These are phyloP conservation scores for Oldenlandia corymbosa DNA, from an alignment of 257 asterid genomes.

Conservation along the genomic window DNA sequence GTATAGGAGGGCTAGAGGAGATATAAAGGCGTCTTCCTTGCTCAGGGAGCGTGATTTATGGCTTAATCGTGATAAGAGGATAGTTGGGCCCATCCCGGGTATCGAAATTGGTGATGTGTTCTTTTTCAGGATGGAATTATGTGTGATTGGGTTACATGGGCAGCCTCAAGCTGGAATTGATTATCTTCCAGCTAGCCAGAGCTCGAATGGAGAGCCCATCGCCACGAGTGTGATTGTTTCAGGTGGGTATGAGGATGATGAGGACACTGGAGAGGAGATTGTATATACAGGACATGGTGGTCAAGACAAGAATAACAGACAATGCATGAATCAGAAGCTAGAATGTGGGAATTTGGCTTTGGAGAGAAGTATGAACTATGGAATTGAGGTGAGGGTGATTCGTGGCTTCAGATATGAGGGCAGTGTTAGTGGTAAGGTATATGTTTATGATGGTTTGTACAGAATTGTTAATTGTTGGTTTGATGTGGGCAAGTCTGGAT, in stretches of 20 bases:
- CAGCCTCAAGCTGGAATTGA: conserved; percentile 90
- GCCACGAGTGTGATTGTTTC: conserved; percentile 90
- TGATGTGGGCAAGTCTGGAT: conserved; percentile 77
- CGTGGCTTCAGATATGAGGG: conserved; percentile 78
- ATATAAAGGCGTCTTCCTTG: conserved; percentile 56
- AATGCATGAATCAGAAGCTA: conserved; percentile 70
- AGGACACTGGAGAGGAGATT: conserved; percentile 71
- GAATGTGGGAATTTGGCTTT: conserved; percentile 77
- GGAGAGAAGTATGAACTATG: conserved; percentile 83
- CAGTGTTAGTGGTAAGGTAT: conserved; percentile 62
- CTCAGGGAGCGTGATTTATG: conserved; percentile 57
- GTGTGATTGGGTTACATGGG: conserved; percentile 82
- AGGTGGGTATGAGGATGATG: conserved; percentile 91
- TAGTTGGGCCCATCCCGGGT: conserved; percentile 80
- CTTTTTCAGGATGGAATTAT: conserved; percentile 79
- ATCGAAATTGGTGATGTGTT: conserved; percentile 64
- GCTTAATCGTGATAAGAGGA: conserved; percentile 73
- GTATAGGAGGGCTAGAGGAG: conserved; percentile 42
- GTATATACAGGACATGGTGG: conserved; percentile 97
- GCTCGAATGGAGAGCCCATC: conserved; percentile 80
- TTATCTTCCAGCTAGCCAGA: conserved; percentile 57
- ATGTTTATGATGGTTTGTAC: conserved; percentile 82
- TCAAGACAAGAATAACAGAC: conserved; percentile 56
- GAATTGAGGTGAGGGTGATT: conserved; percentile 77
- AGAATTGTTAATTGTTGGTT: conserved; percentile 61